These are phyloP conservation scores for Mycena albidolilacea DNA, from an alignment of 768 basidiomycete species.

Conservation along the genomic window DNA sequence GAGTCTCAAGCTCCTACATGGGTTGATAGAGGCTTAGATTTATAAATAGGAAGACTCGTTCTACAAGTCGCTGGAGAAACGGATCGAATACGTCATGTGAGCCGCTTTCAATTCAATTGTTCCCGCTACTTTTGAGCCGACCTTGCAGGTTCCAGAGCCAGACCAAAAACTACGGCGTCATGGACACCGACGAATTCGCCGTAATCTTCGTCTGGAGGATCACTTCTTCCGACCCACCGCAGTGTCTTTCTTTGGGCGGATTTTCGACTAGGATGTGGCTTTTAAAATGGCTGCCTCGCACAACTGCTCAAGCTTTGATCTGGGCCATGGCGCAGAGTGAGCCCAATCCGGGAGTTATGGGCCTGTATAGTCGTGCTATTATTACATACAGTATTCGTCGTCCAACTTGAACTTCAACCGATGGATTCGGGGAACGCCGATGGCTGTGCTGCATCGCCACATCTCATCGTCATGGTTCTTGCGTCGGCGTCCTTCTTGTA, in stretches of 20 bases:
- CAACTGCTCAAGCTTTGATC: constrained; percentile 12
- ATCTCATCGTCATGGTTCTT: too few relatives aligned
- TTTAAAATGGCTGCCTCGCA: constrained; percentile 26
- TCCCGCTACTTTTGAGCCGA: not conserved
- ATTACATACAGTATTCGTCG: too few relatives aligned
- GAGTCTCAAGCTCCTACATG: not conserved
- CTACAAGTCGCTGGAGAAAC: constrained; percentile 27
- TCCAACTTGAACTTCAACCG: too few relatives aligned
- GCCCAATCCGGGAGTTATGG: constrained; percentile 32
- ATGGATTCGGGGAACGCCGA: too few relatives aligned
- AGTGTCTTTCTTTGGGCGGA: constrained; percentile 27
- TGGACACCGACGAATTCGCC: constrained; percentile 33
- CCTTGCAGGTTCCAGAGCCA: constrained; percentile 29
- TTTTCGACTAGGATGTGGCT: constrained; percentile 20
- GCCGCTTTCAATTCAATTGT: not conserved
- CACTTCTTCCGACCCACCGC: constrained; percentile 8
- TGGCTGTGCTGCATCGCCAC: too few relatives aligned
- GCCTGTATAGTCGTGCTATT: constrained; percentile 9
- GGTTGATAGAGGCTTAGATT: not conserved
- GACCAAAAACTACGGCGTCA: constrained; percentile 28
- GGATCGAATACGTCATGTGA: constrained; percentile 29
- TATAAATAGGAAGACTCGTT: constrained; percentile 8
- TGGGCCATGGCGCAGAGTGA: constrained; percentile 16
- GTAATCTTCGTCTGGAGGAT: constrained; percentile 15
- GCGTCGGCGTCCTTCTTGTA: too few relatives aligned